Conservation (phyloP, 371 early-diverging fungal species). For the Lichtheimia hyalospora region DNA sequence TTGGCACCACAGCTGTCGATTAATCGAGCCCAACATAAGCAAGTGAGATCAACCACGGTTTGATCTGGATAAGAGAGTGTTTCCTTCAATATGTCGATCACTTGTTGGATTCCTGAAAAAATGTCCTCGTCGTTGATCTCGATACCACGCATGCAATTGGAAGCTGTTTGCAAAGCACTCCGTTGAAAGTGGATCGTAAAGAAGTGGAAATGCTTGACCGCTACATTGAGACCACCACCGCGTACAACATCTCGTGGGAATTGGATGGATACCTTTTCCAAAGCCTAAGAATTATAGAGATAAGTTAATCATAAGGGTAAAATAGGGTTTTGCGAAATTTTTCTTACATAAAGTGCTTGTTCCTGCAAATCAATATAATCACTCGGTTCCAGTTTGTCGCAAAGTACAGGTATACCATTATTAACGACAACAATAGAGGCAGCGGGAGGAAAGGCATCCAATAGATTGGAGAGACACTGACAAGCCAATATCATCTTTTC, state of each 20-base stretch:
- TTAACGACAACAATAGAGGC: constrained; percentile 57
- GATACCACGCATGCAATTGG: constrained; percentile 72
- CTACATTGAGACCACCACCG: constrained; percentile 75
- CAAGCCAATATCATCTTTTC: constrained; percentile 82
- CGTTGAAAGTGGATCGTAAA: constrained; percentile 83
- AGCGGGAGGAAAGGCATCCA: constrained; percentile 81
- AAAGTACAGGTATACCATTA: constrained; percentile 69
- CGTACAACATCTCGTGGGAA: constrained; percentile 70
- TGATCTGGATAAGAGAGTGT: constrained; percentile 67
- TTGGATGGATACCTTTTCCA: constrained; percentile 73
- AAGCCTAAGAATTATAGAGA: constrained; percentile 31
- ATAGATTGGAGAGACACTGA: constrained; percentile 81
- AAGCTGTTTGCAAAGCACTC: constrained; percentile 73
- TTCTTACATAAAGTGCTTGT: constrained; percentile 67
- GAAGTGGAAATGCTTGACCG: constrained; percentile 83
- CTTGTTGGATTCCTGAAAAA: constrained; percentile 56
- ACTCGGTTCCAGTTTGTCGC: constrained; percentile 72
- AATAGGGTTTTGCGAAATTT: neutral
- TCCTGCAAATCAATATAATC: constrained; percentile 91
- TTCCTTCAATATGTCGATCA: constrained; percentile 67
- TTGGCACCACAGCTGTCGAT: constrained; percentile 55
- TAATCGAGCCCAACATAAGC: constrained; percentile 65
- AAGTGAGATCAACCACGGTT: constrained; percentile 69
- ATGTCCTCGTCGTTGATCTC: constrained; percentile 33
- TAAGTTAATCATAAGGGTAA: neutral